Conservation (phyloP, 1,139 yeast species). For the Magnusiomyces sp. region DNA sequence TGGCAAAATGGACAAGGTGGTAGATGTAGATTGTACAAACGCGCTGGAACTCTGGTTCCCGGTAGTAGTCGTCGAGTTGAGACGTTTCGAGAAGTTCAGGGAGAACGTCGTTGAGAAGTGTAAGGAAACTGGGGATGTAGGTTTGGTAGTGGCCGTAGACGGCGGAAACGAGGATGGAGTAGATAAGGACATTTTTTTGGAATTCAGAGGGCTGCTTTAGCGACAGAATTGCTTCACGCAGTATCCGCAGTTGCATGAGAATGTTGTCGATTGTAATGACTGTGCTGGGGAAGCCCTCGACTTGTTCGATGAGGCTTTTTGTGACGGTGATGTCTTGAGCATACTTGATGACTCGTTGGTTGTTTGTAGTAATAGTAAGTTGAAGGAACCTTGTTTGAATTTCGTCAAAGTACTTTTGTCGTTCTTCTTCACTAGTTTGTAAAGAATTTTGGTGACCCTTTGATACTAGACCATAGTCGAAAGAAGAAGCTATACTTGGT, state of each 20-base stretch:
- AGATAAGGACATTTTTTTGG: constrained; percentile 14
- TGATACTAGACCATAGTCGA: not conserved
- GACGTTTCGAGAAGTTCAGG: constrained; percentile 13
- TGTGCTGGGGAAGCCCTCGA: not conserved
- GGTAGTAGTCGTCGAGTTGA: constrained; percentile 4
- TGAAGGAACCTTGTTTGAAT: constrained; percentile 1
- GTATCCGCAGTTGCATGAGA: constrained; percentile 4
- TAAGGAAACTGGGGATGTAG: constrained; percentile 13
- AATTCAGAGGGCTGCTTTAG: constrained; percentile 1
- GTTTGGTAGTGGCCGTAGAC: constrained; percentile 19
- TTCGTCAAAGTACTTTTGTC: not conserved
- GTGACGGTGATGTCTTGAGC: constrained; percentile 3
- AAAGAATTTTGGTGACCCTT: not conserved
- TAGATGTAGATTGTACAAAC: constrained; percentile 17
- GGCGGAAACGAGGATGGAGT: constrained; percentile 17
- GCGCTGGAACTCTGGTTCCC: constrained; percentile 6
- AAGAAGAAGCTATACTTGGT: not conserved
- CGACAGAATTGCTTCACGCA: constrained; percentile 5
- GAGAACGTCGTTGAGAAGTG: constrained; percentile 15
- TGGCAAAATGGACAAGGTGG: constrained; percentile 18
- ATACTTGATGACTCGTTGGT: not conserved
- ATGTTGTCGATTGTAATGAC: constrained; percentile 1
- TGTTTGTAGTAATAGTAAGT: not conserved
- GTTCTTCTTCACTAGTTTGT: constrained; percentile 3
- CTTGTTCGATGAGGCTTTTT: not conserved